phyloP scores from a whole-genome alignment of 805 yeast genomes.

The Kregervanrija delftensis region DNA sequence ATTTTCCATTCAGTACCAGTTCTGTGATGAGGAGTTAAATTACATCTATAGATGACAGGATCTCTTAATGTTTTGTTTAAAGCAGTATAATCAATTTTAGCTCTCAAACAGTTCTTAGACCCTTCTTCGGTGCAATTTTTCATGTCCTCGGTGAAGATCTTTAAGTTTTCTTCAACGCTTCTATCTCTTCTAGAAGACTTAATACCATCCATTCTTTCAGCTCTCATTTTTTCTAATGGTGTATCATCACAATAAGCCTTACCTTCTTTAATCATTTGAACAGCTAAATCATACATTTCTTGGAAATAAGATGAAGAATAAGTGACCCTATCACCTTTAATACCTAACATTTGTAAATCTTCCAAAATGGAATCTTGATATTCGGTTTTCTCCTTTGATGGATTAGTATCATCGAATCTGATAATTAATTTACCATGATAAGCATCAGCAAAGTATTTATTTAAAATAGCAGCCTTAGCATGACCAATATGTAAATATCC shows the following conservation, averaged over 20 bases:
- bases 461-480: slow-evolving; percentile 95
- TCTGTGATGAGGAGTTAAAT: slow-evolving; percentile 96
- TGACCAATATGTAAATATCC: slow-evolving; percentile 99
- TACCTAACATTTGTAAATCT: slow-evolving; percentile 84
- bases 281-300: slow-evolving; percentile 79
- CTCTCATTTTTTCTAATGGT: slow-evolving; percentile 91
- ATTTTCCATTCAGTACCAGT: slow-evolving; percentile 91
- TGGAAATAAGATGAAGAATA: slow-evolving; percentile 93
- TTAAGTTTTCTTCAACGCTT: slow-evolving; percentile 84
- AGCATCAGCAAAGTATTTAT: slow-evolving; percentile 92
- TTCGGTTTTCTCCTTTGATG: slow-evolving; percentile 92
- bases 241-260: slow-evolving; percentile 98
- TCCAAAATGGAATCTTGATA: slow-evolving; percentile 91
- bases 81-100: slow-evolving; percentile 89
- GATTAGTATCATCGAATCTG: slow-evolving; percentile 98
- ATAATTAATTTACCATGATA: slow-evolving; percentile 95
- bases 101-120: slow-evolving; percentile 86
- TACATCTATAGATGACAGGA: slow-evolving; percentile 96
- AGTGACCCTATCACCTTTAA: slow-evolving; percentile 83
- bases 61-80: slow-evolving; percentile 94
- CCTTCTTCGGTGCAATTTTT: slow-evolving; percentile 91
- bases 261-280: slow-evolving; percentile 87
- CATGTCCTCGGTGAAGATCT: slow-evolving; percentile 86
- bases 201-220: slow-evolving; percentile 97
- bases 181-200: slow-evolving; percentile 90